Evolutionary conservation across 179 eudicot genomes (phyloP).

Genomic region (Amaranthus tricolor): DNA sequence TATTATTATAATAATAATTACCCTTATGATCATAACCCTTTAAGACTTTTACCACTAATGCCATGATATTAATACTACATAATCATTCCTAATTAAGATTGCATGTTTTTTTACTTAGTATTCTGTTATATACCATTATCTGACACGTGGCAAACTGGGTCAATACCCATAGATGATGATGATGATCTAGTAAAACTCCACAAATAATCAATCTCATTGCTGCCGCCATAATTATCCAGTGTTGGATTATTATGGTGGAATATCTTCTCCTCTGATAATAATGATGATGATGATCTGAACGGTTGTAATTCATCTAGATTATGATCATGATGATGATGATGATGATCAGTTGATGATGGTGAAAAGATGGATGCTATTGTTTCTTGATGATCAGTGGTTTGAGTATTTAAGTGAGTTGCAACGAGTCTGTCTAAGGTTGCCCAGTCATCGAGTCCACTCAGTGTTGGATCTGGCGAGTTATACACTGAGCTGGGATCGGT

Average conservation of each 20-base stretch:
- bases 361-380: constrained; percentile 26
- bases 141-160: constrained; percentile 38
- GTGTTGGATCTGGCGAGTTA: constrained; percentile 9
- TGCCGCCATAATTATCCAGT: constrained; percentile 28
- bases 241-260: constrained; percentile 18
- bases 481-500: constrained; percentile 26
- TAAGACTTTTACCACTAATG: constrained; percentile 31
- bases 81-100: constrained; percentile 7
- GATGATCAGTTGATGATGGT: constrained; percentile 13
- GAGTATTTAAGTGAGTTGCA: constrained; percentile 51
- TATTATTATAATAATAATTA: constrained; percentile 20
- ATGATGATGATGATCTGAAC: constrained; percentile 31
- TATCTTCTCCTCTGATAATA: constrained; percentile 24
- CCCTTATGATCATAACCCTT: constrained; percentile 29
- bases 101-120: not conserved
- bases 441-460: constrained; percentile 39
- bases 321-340: constrained; percentile 11
- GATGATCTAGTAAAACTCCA: constrained; percentile 37
- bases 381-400: constrained; percentile 4
- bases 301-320: constrained; percentile 20
- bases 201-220: constrained; percentile 28
- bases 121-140: constrained; percentile 24
- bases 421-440: constrained; percentile 46
- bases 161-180: constrained; percentile 21
- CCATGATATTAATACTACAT: constrained; percentile 14